Evolutionary conservation across 805 yeast species (phyloP), one percentile per base, ranked within the genome.

Genomic region (Teunomyces kruisii): DNA sequence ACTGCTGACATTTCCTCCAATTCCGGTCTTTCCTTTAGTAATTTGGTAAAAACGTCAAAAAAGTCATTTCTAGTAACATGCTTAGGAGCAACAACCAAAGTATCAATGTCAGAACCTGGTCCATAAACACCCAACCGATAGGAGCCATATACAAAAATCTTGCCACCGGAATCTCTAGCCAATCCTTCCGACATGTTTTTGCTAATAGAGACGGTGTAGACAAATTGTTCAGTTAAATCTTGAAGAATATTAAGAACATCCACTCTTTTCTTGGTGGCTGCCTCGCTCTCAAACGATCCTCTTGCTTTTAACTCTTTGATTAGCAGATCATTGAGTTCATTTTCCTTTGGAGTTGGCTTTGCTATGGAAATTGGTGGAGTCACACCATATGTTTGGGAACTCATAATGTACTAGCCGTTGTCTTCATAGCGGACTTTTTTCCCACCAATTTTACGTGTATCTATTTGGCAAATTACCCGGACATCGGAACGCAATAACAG

Each of bases 81-180:
- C 57, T 92, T 94, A 1, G 99, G 99, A 13, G 88, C 97, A 22
- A 92, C 97, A n/a, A 94, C 88, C 38, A 94, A 70, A 0, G 98
- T 88, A 72, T 94, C 99, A 49, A 94, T 92, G 84, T 94, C 99
- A 0, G 96, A 86, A 0, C 99, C 98, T 0, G 98, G 98, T 0
- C 98, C 98, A 68, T 91, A 89, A 10, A 94, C 99, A 3, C 99
- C 99, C 36, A 94, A 69, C 51, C 97, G 75, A 59, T 91, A 94
- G 1, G 97, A 90, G 1, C 99, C 99, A 69, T 79, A 94, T 0
- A 97, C 90, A 62, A 91, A 94, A n/a, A 94, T 81, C 63, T 94
- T 94, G 30, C 99, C 99, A 31, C 99, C 99, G 0, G 98, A 96
- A 65, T 94, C 99, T 45, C 72, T 78, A 0, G 98, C 96, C 97